Conservation (phyloP, 257 asterid species). For the Mentha longifolia region DNA sequence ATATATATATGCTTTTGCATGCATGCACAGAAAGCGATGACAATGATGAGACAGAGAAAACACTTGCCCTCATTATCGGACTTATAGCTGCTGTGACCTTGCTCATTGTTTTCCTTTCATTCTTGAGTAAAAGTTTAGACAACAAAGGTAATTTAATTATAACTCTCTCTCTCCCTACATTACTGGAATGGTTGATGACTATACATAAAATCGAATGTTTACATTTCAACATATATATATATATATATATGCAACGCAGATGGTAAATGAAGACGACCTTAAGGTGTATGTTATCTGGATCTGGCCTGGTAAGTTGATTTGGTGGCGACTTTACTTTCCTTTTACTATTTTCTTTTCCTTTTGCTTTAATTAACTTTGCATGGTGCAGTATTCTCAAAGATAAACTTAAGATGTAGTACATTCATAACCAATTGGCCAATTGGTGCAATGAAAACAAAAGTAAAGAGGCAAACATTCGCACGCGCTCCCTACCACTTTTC, state of each 20-base stretch:
- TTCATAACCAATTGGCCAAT: constrained; percentile 11
- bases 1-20: no score
- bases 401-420: constrained; percentile 23
- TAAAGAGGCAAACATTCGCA: constrained; percentile 14
- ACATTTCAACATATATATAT: no score
- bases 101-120: constrained; percentile 21
- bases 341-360: not conserved
- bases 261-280: constrained; percentile 4
- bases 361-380: constrained; percentile 22
- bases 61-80: constrained; percentile 24
- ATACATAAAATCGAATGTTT: not conserved
- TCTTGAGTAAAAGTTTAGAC: not conserved
- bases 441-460: constrained; percentile 18
- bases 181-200: not conserved
- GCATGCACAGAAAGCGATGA: not conserved
- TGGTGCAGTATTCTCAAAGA: not conserved
- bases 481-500: constrained; percentile 17
- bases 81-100: constrained; percentile 18
- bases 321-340: not conserved
- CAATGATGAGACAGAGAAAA: constrained; percentile 23
- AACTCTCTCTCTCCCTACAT: not conserved
- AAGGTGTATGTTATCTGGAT: not conserved
- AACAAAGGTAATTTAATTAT: not conserved
- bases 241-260: constrained; percentile 16
- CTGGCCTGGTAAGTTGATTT: constrained; percentile 2